Percentiles rank a stretch among this genome's conserved stretches.
phyloP scores from a whole-genome alignment of 2,329 filamentous ascomycete genomes.

The Cadophora malorum region DNA sequence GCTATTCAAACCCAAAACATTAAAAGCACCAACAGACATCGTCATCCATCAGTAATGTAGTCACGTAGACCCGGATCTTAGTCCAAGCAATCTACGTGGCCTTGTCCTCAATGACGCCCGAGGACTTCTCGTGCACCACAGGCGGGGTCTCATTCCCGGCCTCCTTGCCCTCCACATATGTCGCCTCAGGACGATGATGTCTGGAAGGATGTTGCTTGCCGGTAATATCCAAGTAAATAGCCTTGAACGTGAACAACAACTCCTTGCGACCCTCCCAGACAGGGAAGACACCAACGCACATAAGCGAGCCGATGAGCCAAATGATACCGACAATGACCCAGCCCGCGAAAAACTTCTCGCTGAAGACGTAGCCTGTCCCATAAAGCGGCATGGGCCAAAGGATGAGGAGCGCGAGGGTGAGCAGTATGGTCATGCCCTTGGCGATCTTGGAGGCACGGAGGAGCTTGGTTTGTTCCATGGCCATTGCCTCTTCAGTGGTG shows the following conservation, averaged over 20 bases:
- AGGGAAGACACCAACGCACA: constrained; percentile 81
- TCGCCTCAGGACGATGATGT: constrained; percentile 39
- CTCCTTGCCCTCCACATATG: constrained; percentile 41
- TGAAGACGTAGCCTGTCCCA: constrained; percentile 80
- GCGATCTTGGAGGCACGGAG: constrained; percentile 59
- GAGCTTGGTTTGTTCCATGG: constrained; percentile 54
- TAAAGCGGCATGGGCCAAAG: constrained; percentile 96
- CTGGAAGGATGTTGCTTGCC: constrained; percentile 46
- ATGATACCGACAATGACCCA: constrained; percentile 80
- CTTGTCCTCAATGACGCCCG: constrained; percentile 26
- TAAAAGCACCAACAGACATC: background rate
- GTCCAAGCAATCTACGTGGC: constrained; percentile 1
- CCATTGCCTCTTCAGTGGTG: constrained; percentile 48
- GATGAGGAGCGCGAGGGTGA: constrained; percentile 75
- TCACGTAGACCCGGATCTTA: background rate
- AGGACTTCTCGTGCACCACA: constrained; percentile 31
- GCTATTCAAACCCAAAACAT: background rate
- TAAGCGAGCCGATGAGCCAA: constrained; percentile 77
- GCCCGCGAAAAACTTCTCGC: constrained; percentile 80
- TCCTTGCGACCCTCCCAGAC: constrained; percentile 79
- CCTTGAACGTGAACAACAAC: constrained; percentile 64
- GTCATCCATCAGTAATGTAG: background rate
- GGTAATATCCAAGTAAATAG: constrained; percentile 66
- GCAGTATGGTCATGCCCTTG: constrained; percentile 58
- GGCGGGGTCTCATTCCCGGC: constrained; percentile 36